Conservation (phyloP, 768 basidiomycete genomes). For the Coprinopsis sp. region DNA sequence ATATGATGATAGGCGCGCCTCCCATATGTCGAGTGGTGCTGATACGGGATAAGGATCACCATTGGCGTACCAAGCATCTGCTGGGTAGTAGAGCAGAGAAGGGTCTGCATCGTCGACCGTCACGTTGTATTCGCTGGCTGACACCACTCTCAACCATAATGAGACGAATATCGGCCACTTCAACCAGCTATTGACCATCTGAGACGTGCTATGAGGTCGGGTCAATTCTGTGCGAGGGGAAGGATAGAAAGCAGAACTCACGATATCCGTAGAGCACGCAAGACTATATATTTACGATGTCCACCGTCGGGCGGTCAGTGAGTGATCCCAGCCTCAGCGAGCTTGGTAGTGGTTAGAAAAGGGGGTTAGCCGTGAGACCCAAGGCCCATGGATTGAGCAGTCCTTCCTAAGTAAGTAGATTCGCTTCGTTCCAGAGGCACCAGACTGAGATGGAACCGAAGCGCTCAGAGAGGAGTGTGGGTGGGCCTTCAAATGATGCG, state of each 20-base stretch:
- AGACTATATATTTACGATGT: no score
- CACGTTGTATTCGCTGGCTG: constrained; percentile 24
- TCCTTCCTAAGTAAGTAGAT: constrained; percentile 1
- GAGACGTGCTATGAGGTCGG: not conserved
- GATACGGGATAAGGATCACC: not conserved
- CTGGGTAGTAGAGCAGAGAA: constrained; percentile 34
- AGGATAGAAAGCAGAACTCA: not conserved
- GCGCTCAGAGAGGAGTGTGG: not conserved
- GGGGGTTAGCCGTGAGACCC: constrained; percentile 3
- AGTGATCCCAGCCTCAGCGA: not conserved
- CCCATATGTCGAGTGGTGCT: not conserved
- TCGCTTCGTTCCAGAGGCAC: constrained; percentile 2
- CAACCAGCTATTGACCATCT: not conserved
- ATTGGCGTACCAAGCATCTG: constrained; percentile 31
- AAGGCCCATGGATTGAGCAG: not conserved
- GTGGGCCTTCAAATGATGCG: no score
- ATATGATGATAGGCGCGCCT: no score
- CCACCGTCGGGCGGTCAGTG: no score
- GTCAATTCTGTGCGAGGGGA: not conserved
- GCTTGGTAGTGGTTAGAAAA: not conserved
- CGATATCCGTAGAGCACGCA: no score
- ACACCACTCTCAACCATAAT: constrained; percentile 16
- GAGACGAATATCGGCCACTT: constrained; percentile 12
- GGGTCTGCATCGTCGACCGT: constrained; percentile 37
- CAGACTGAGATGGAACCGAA: not conserved